phyloP scores from a whole-genome alignment of 371 early-diverging fungal species.

The Mortierella sp. region DNA sequence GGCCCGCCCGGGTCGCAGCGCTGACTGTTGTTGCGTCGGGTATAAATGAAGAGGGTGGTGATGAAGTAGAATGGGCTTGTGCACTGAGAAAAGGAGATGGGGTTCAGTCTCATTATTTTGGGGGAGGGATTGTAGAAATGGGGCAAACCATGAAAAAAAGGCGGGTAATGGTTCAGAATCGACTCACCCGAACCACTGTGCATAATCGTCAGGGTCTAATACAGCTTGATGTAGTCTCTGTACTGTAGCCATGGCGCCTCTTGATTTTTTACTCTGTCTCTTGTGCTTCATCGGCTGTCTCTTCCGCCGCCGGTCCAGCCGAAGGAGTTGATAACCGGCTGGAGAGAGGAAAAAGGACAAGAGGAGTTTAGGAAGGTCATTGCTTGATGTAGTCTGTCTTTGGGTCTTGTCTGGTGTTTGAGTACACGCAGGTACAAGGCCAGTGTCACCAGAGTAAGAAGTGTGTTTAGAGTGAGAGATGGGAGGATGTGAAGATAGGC shows the following conservation, averaged over 20 bases:
- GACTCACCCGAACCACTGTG: slow-evolving; percentile 27
- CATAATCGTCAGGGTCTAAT: slow-evolving; percentile 17
- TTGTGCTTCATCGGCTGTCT: not conserved
- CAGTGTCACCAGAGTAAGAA: not conserved
- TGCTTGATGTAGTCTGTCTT: no score
- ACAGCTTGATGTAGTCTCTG: not conserved
- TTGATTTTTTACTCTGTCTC: not conserved
- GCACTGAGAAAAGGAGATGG: not conserved
- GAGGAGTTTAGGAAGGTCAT: not conserved
- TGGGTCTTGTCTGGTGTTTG: no score
- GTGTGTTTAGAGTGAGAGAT: not conserved
- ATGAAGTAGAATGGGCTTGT: not conserved
- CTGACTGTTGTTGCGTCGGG: not conserved
- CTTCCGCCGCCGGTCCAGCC: not conserved
- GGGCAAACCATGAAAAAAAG: not conserved
- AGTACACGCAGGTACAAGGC: no score
- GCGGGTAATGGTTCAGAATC: no score
- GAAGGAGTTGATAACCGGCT: slow-evolving; percentile 9
- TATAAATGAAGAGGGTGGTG: not conserved
- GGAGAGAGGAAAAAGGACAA: slow-evolving; percentile 33
- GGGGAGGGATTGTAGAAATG: not conserved
- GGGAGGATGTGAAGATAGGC: not conserved
- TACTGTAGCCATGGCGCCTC: not conserved
- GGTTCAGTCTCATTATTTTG: not conserved
- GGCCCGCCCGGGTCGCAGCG: slow-evolving; percentile 22